A percentile compares a stretch with the other conserved stretches of the same genome.
These are phyloP conservation scores for Tremellales sp. DNA, from an alignment of 1,284 basidiomycete species.

Conservation along the genomic window DNA sequence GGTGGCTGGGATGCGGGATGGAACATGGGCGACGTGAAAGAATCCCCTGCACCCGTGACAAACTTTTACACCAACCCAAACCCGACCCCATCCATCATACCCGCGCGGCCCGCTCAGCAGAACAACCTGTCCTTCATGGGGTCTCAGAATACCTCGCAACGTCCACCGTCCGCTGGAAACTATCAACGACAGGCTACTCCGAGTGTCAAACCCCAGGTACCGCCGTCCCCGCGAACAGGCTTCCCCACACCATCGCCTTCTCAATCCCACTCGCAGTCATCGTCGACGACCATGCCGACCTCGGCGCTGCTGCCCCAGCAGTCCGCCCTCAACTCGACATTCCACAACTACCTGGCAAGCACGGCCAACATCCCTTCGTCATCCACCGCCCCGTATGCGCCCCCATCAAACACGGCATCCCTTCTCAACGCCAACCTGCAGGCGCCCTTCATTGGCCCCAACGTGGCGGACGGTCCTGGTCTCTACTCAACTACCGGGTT, in stretches of 20 bases:
- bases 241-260: not conserved
- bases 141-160: not conserved
- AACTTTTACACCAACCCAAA: conserved; percentile 35
- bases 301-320: conserved; percentile 19
- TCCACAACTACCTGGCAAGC: conserved; percentile 8
- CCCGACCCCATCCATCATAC: conserved; percentile 13
- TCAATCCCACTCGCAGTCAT: conserved; percentile 1
- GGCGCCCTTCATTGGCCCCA: conserved; percentile 20
- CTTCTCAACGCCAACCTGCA: conserved; percentile 20
- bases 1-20: conserved; percentile 9
- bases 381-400: conserved; percentile 35
- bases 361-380: conserved; percentile 36
- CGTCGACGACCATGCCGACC: conserved; percentile 15
- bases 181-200: not conserved
- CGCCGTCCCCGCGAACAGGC: not conserved
- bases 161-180: not conserved
- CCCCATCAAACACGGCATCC: conserved; percentile 26
- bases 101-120: not conserved
- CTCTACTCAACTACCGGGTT: conserved; percentile 85
- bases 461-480: conserved; percentile 39
- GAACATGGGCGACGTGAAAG: conserved; percentile 4
- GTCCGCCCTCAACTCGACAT: not conserved
- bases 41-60: too few relatives aligned
- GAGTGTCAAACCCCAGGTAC: not conserved
- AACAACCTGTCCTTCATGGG: not conserved